Evolutionary conservation across 2,329 filamentous ascomycete species (phyloP).

Genomic region (Phoma sp.): DNA sequence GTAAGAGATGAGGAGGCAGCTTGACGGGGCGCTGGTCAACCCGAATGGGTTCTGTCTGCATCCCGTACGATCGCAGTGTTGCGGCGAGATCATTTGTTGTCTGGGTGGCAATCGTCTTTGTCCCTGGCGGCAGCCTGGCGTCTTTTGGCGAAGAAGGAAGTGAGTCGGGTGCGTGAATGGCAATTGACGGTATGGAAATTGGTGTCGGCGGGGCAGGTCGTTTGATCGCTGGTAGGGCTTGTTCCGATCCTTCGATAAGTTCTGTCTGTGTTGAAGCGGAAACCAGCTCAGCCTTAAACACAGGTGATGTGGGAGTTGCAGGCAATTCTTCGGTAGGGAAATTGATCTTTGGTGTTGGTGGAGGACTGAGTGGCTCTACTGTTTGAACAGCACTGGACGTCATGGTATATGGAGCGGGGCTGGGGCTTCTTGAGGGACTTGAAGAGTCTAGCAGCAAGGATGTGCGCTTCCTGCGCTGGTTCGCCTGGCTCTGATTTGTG

Average conservation of each 20-base stretch:
- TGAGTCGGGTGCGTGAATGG: slow-evolving; percentile 86
- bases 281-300: slow-evolving; percentile 54
- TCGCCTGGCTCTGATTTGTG: slow-evolving; percentile 74
- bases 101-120: slow-evolving; percentile 84
- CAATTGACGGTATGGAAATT: slow-evolving; percentile 79
- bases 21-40: slow-evolving; percentile 79
- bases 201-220: slow-evolving; percentile 47
- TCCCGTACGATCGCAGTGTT: slow-evolving; percentile 62
- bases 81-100: slow-evolving; percentile 64
- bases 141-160: slow-evolving; percentile 77
- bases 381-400: slow-evolving; percentile 72
- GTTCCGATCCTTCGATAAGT: slow-evolving; percentile 33
- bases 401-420: slow-evolving; percentile 55
- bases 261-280: slow-evolving; percentile 70
- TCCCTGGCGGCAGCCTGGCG: slow-evolving; percentile 79
- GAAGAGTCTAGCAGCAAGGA: slow-evolving; percentile 42
- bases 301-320: slow-evolving; percentile 48
- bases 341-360: slow-evolving; percentile 66
- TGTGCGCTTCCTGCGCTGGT: slow-evolving; percentile 75
- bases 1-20: slow-evolving; percentile 79
- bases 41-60: slow-evolving; percentile 92
- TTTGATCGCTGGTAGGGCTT: slow-evolving; percentile 32
- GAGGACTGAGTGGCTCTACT: slow-evolving; percentile 68
- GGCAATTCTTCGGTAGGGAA: slow-evolving; percentile 43
- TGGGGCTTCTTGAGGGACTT: slow-evolving; percentile 20